Conservation (phyloP, 352 stramenopile genomes). For the Thraustochytrium sp. region DNA sequence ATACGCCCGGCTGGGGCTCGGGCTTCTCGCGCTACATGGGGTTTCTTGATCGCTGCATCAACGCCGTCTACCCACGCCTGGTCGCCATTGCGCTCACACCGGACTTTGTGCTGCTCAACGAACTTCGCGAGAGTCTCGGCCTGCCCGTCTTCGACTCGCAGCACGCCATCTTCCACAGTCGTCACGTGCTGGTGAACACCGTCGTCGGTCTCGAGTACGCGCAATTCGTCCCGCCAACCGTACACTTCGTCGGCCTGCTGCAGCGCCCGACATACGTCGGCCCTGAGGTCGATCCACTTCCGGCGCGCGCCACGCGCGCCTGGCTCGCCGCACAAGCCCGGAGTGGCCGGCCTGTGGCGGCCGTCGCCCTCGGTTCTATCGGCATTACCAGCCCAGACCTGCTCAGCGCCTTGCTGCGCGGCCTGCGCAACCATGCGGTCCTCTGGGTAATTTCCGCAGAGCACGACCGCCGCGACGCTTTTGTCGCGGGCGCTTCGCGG, state of each 20-base stretch:
- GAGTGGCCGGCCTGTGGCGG: background rate
- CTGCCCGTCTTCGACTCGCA: slow-evolving; percentile 68
- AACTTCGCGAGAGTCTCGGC: slow-evolving; percentile 67
- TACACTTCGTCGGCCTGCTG: slow-evolving; percentile 66
- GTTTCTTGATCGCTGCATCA: slow-evolving; percentile 77
- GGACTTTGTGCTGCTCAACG: slow-evolving; percentile 72
- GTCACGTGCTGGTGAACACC: slow-evolving; percentile 71
- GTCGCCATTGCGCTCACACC: slow-evolving; percentile 74
- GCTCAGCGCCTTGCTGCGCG: slow-evolving; percentile 66
- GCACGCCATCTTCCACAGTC: slow-evolving; percentile 73
- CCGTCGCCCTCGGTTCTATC: background rate
- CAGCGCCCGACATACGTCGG: background rate
- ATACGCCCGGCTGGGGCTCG: slow-evolving; percentile 72
- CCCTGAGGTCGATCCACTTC: too few species aligned
- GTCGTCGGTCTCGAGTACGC: slow-evolving; percentile 70
- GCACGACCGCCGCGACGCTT: background rate
- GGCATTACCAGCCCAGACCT: slow-evolving; percentile 48
- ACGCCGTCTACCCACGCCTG: slow-evolving; percentile 74
- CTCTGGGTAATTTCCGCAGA: slow-evolving; percentile 51
- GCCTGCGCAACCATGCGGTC: slow-evolving; percentile 64
- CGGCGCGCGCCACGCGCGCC: background rate
- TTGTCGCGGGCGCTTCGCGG: too few species aligned
- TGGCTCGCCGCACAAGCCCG: slow-evolving; percentile 28
- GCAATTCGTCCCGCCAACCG: slow-evolving; percentile 63
- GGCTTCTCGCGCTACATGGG: slow-evolving; percentile 71